phyloP scores from a whole-genome alignment of 1,139 yeast species.

The Wickerhamiella pararugosa region DNA sequence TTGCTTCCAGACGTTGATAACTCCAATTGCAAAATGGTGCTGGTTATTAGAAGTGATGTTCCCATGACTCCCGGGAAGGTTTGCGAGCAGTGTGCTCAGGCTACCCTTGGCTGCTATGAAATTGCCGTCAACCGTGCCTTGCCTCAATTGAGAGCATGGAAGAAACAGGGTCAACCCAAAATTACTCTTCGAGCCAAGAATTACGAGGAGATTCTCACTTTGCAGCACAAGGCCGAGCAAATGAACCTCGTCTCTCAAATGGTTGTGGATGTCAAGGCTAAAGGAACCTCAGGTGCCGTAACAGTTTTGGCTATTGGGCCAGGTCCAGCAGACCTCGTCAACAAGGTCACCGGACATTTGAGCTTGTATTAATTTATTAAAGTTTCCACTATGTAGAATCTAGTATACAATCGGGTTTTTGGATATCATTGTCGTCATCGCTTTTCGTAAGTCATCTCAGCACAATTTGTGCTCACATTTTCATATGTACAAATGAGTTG shows the following conservation, averaged over 20 bases:
- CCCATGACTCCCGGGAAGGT: conserved; percentile 91
- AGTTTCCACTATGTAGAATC: not conserved
- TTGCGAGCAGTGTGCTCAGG: conserved; percentile 96
- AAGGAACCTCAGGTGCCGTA: conserved; percentile 26
- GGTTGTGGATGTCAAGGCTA: conserved; percentile 91
- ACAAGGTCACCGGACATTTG: conserved; percentile 64
- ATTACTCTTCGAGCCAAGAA: conserved; percentile 62
- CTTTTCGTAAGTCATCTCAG: no score
- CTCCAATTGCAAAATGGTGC: conserved; percentile 70
- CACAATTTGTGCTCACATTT: not conserved
- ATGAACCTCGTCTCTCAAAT: conserved; percentile 64
- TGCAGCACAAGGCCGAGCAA: conserved; percentile 71
- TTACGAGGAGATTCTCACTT: conserved; percentile 59
- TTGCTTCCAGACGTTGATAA: conserved; percentile 9
- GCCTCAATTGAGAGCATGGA: conserved; percentile 49
- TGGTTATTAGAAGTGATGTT: conserved; percentile 75
- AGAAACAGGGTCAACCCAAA: conserved; percentile 75
- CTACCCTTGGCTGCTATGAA: conserved; percentile 78
- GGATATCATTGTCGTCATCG: no score
- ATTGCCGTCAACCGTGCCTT: conserved; percentile 37
- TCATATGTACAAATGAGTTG: conserved; percentile 8
- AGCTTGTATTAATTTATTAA: conserved; percentile 41
- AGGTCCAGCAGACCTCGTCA: conserved; percentile 75
- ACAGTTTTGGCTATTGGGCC: conserved; percentile 94
- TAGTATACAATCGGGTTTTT: no score